Conservation (phyloP, 306 rosid genomes). For the Pachyrhizus erosus region DNA sequence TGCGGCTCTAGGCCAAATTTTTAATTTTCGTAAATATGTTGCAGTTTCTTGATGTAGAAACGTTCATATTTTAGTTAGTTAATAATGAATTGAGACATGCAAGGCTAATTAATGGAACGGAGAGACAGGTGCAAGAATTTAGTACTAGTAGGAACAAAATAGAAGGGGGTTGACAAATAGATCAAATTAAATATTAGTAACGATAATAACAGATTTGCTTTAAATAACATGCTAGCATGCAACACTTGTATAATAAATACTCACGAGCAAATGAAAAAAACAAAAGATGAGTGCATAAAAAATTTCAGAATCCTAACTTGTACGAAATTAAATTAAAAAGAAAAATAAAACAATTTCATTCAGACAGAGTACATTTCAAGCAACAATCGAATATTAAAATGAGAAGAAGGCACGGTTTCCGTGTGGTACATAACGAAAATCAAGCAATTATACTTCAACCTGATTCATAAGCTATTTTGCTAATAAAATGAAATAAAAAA, state of each 20-base stretch:
- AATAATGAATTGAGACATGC: neutral
- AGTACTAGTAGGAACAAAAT: neutral
- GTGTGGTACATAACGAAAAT: too few species aligned
- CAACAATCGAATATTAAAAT: slow-evolving; percentile 28
- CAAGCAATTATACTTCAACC: neutral
- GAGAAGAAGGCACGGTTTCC: neutral
- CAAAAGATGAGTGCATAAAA: neutral
- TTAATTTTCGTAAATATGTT: neutral
- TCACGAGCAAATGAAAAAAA: too few species aligned
- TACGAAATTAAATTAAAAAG: neutral
- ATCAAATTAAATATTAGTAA: neutral
- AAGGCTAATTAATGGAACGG: neutral
- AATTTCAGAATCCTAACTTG: neutral
- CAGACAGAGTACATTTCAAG: slow-evolving; percentile 24
- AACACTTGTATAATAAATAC: neutral
- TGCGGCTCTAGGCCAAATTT: neutral
- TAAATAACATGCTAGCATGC: slow-evolving; percentile 1
- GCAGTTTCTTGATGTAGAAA: neutral
- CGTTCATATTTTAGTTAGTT: slow-evolving; percentile 6
- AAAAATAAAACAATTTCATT: neutral
- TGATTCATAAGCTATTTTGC: neutral
- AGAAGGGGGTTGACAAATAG: neutral
- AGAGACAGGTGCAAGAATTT: neutral
- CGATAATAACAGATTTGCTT: slow-evolving; percentile 7
- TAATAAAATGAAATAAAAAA: neutral